These are phyloP conservation scores for Pleurotus eryngii DNA, from an alignment of 768 basidiomycete genomes.

Conservation along the genomic window DNA sequence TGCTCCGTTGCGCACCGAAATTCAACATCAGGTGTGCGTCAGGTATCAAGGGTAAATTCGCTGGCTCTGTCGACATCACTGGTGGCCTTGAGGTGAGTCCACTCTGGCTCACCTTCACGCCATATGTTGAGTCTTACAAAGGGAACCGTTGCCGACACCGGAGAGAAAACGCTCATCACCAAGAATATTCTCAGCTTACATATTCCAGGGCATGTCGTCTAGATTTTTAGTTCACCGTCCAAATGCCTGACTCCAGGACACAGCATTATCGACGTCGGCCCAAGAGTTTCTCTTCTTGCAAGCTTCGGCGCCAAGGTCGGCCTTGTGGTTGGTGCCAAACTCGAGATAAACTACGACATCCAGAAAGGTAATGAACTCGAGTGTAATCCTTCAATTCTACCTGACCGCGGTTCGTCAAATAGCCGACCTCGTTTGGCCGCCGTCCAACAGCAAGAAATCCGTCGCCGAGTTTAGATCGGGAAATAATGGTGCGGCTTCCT, in stretches of 20 bases:
- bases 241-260: not conserved
- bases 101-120: not conserved
- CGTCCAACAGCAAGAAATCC: conserved; percentile 2
- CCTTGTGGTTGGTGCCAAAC: conserved; percentile 2
- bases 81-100: conserved; percentile 5
- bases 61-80: conserved; percentile 5
- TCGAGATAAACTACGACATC: conserved; percentile 6
- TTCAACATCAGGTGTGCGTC: not conserved
- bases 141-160: conserved; percentile 3
- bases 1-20: not conserved
- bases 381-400: too few species aligned
- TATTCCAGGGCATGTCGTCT: not conserved
- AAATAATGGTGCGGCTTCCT: not conserved
- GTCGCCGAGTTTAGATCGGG: conserved; percentile 1
- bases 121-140: not conserved
- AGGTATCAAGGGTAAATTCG: conserved; percentile 4
- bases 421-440: conserved; percentile 7
- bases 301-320: conserved; percentile 6
- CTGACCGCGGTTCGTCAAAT: not conserved
- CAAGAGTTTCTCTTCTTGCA: not conserved
- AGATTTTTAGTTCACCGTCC: not conserved
- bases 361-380: not conserved
- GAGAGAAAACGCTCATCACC: conserved; percentile 3
- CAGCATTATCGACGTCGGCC: conserved; percentile 3
- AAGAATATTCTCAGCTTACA: conserved; percentile 3